Percentiles rank a stretch among this genome's conserved stretches.
Evolutionary conservation across 2,329 filamentous ascomycete species (phyloP).

Genomic region (Clarireedia paspali): DNA sequence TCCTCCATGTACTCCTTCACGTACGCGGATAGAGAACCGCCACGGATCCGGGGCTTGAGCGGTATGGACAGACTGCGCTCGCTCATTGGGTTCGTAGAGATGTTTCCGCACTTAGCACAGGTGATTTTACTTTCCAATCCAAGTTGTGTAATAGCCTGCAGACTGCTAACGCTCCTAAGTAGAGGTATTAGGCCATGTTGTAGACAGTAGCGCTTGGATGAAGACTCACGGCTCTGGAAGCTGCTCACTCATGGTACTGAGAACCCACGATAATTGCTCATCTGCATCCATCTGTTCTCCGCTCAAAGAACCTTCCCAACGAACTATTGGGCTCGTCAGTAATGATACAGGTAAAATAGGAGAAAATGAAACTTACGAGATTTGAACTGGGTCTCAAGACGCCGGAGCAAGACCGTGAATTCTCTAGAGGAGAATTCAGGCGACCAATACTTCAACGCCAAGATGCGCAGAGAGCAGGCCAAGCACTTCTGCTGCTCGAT

Average conservation of each 20-base stretch:
- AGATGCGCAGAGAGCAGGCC: conserved; percentile 8
- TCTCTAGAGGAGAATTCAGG: not conserved
- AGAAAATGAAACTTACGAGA: not conserved
- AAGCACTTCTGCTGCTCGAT: conserved; percentile 8
- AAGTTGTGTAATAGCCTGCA: conserved; percentile 19
- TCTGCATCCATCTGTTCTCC: conserved; percentile 29
- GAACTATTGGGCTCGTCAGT: not conserved
- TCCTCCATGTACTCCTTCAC: conserved; percentile 20
- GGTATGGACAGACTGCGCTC: conserved; percentile 23
- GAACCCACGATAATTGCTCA: conserved; percentile 25
- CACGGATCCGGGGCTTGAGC: conserved; percentile 17
- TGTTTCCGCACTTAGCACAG: conserved; percentile 22
- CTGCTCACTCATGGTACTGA: conserved; percentile 21
- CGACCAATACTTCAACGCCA: conserved; percentile 5
- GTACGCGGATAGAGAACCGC: conserved; percentile 18
- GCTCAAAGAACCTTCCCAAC: conserved; percentile 8
- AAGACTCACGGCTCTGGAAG: conserved; percentile 21
- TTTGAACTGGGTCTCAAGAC: not conserved
- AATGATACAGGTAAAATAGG: not conserved
- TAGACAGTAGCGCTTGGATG: not conserved
- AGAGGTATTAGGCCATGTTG: not conserved
- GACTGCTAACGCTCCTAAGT: conserved; percentile 11
- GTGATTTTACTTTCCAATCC: conserved; percentile 14
- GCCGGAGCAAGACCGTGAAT: not conserved
- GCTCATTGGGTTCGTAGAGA: conserved; percentile 15